Evolutionary conservation across 2,329 filamentous ascomycete species (phyloP), one percentile per base, ranked within the genome.

Genomic region (Aspergillus luchuensis): DNA sequence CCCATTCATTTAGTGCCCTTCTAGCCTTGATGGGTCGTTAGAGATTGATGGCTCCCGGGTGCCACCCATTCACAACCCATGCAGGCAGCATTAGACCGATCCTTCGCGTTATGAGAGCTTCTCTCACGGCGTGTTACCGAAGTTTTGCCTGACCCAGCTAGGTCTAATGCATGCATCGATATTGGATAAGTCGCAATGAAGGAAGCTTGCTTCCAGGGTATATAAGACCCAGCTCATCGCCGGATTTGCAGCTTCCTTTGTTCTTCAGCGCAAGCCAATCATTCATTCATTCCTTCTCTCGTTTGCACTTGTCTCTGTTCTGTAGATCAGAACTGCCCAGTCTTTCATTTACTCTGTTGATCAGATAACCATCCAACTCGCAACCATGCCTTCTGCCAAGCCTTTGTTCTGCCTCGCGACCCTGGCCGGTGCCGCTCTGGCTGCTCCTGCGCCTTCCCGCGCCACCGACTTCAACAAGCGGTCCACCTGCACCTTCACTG

Each of bases 401-500:
- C 41, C 53, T 36, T 56, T 43, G 38, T 13, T 56, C 15, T 33
- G 38, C 53, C 39, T 21, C 19, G 39, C 53, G 15, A 56, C 53
- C 53, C 39, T 56, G 25, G 41, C 41, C 41, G 52, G 39, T 15
- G 23, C 53, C 41, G 53, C 53, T 13, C 39, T 56, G 25, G 53
- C 53, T 47, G 53, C 53, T 25, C 53, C 53, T 47, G 53, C 53
- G 8, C 41, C 53, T 50, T 50, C 47, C 6, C 53, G 53, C 17
- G 53, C 39, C 41, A 47, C 53, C 8, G 53, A 45, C 4, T 56
- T 56, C 25, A 30, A 8, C 53, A 56, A 56, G 53, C 53, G 53
- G 13, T 56, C 53, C 53, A 47, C 39, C 53, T 56, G 53, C 53
- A 56, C 53, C 19, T 56, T 56, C 39, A 56, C 53, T 21, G 41